phyloP scores from a whole-genome alignment of 1,139 yeast genomes.

The Kazachstania sp. region DNA sequence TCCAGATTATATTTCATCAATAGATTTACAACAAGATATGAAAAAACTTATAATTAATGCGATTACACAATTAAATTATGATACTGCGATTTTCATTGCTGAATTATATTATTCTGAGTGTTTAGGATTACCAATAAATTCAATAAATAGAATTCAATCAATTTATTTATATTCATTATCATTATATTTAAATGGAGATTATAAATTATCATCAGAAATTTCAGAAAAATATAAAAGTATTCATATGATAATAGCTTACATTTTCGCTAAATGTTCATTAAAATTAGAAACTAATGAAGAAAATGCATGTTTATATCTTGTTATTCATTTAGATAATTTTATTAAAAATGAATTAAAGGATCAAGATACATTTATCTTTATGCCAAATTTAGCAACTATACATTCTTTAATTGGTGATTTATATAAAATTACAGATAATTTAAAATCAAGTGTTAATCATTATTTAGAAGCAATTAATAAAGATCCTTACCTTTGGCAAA shows the following conservation, averaged over 20 bases:
- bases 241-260: constrained; percentile 23
- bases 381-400: constrained; percentile 60
- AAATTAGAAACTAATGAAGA: constrained; percentile 17
- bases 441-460: constrained; percentile 55
- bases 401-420: constrained; percentile 66
- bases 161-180: constrained; percentile 24
- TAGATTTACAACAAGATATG: constrained; percentile 3
- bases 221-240: constrained; percentile 16
- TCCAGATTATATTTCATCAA: constrained; percentile 2
- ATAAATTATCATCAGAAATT: constrained; percentile 18
- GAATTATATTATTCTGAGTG: constrained; percentile 27
- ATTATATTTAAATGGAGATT: constrained; percentile 21
- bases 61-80: constrained; percentile 24
- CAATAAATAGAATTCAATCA: constrained; percentile 17
- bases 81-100: constrained; percentile 28
- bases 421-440: constrained; percentile 50
- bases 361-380: constrained; percentile 6
- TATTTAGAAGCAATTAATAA: constrained; percentile 60
- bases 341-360: constrained; percentile 4
- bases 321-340: constrained; percentile 6
- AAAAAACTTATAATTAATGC: constrained; percentile 13
- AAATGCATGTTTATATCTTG: constrained; percentile 10
- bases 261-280: constrained; percentile 25
- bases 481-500: constrained; percentile 82
- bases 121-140: constrained; percentile 13